Evolutionary conservation across 2,329 filamentous ascomycete species (phyloP).

Genomic region (Botrytis porri): DNA sequence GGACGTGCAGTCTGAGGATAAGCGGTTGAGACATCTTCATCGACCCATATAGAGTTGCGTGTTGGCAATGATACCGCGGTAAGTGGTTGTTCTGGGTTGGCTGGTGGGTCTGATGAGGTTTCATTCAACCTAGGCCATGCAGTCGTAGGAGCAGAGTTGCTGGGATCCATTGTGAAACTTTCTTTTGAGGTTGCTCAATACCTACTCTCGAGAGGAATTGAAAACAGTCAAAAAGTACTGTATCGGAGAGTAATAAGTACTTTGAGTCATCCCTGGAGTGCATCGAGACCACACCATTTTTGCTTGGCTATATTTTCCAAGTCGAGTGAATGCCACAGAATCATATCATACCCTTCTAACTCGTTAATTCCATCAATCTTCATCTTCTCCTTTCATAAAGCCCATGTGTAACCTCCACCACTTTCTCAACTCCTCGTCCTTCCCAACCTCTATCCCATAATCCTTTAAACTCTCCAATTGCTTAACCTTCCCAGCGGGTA

Average conservation of each 20-base stretch:
- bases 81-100: not conserved
- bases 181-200: not conserved
- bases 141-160: not conserved
- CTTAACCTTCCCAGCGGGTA: constrained; percentile 26
- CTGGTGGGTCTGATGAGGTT: not conserved
- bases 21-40: not conserved
- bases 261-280: not conserved
- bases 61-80: not conserved
- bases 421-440: constrained; percentile 25
- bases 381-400: constrained; percentile 17
- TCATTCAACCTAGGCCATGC: constrained; percentile 7
- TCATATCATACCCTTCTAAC: not conserved
- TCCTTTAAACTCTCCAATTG: constrained; percentile 32
- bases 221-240: not conserved
- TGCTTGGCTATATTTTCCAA: not conserved
- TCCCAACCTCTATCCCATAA: constrained; percentile 26
- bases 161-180: not conserved
- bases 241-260: not conserved
- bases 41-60: not conserved
- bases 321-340: constrained; percentile 2
- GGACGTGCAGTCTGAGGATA: not conserved
- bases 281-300: not conserved
- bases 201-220: too few relatives aligned
- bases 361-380: not conserved
- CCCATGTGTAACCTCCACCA: constrained; percentile 37